A percentile compares a stretch with the other conserved stretches of the same genome.
These are phyloP conservation scores for Neurospora cerealis DNA, from an alignment of 495 filamentous ascomycete species.

Conservation along the genomic window DNA sequence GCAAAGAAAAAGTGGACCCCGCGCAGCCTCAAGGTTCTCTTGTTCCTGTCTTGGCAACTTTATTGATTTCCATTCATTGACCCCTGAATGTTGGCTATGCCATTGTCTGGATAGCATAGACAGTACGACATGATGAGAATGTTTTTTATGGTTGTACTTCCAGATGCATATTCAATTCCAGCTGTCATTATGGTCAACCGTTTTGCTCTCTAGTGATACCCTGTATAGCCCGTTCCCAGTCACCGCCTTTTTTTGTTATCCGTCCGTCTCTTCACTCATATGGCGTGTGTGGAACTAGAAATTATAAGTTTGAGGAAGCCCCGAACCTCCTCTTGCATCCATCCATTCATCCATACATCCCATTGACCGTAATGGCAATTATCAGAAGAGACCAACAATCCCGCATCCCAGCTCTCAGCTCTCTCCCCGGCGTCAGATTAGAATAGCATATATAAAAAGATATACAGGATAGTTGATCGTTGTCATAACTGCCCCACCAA, in stretches of 20 bases:
- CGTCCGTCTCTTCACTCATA: not conserved
- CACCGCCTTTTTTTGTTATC: not conserved
- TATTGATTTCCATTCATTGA: not conserved
- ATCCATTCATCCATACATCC: not conserved
- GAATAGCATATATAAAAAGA: not conserved
- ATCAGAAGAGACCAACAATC: not conserved
- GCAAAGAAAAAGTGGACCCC: not conserved
- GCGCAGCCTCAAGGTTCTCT: not conserved
- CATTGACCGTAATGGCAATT: not conserved
- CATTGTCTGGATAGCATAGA: not conserved
- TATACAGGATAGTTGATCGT: not conserved
- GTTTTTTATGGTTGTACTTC: not conserved
- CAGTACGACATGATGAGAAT: not conserved
- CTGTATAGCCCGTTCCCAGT: not conserved
- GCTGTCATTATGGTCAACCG: not conserved
- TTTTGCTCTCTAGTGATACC: not conserved
- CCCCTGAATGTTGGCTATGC: not conserved
- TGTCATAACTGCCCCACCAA: not conserved
- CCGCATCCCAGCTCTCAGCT: not conserved
- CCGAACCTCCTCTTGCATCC: not conserved
- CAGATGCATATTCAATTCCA: not conserved
- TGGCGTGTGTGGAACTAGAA: not conserved
- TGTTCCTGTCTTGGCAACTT: not conserved
- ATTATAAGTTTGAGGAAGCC: not conserved
- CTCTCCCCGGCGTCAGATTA: not conserved